Evolutionary conservation across 306 rosid genomes (phyloP), one percentile per base, ranked within the genome.

Genomic region (Fragaria iinumae): DNA sequence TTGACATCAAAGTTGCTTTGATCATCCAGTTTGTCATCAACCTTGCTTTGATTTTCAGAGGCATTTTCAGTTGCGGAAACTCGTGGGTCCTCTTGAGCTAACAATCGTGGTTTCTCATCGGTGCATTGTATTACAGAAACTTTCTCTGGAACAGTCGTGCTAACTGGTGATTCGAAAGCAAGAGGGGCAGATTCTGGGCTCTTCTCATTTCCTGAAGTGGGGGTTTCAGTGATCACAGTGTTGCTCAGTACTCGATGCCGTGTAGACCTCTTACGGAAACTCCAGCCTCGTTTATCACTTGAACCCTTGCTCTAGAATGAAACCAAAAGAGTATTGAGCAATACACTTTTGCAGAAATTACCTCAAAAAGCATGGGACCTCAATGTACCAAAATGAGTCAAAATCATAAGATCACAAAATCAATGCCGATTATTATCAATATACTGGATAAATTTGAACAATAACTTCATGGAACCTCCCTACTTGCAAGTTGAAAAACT

Each of bases 201-300:
- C 79, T 96, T 96, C 84, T 92, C 91, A 63, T 83, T 87, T 55
- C 79, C 89, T 72, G 86, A 74, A 69, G 88, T 53, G 16, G 91
- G 78, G 49, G 84, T 71, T 81, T 92, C 98, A 23, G 89, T 62
- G 47, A 78, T 85, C 73, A 83, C 99, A 47, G 91, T 87, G 86
- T 91, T 91, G 90, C 97, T 96, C 47, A 96, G 93, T 82, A 96
- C 97, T 25, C 97, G 91, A 76, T 92, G 97, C 80, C 87, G 86
- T 9, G 90, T 86, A 81, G 99, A 89, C 77, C 85, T 91, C 87
- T 96, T 96, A 47, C 94, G 88, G 65, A 96, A 96, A 87, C 98
- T 96, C 99, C 99, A 96, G 68, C 98, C 87, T 9, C 97, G 88
- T 81, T 91, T 96, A 73, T 92, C 99, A 73, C 71, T 81, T 10